phyloP scores from a whole-genome alignment of 176 grass and related monocot species.

The Echinochloa phyllopogon region DNA sequence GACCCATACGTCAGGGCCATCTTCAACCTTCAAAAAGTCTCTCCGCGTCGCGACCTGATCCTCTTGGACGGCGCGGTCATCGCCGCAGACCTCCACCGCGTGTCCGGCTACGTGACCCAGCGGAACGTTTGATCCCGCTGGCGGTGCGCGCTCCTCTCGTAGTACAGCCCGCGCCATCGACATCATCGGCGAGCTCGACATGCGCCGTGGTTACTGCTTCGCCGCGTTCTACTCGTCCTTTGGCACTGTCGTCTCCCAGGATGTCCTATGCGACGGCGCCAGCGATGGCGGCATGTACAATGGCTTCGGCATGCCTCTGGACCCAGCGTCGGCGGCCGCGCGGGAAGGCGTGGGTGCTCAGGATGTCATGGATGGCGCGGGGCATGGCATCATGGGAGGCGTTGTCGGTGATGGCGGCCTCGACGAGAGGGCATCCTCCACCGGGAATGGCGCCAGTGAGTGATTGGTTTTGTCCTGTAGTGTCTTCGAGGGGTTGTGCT shows the following conservation, averaged over 20 bases:
- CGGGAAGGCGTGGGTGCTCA: constrained; percentile 35
- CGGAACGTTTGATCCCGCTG: too few species aligned
- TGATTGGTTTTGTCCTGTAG: not conserved
- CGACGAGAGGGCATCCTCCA: constrained; percentile 62
- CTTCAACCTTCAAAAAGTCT: too few species aligned
- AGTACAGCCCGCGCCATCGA: too few species aligned
- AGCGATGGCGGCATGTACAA: not conserved
- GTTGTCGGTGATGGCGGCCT: not conserved
- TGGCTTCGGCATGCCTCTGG: constrained; percentile 14
- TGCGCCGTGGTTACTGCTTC: constrained; percentile 43
- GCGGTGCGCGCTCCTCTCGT: too few species aligned
- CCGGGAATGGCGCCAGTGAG: constrained; percentile 73
- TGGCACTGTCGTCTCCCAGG: constrained; percentile 52
- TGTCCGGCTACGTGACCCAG: too few species aligned
- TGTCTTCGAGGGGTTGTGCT: too few species aligned
- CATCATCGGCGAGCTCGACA: too few species aligned
- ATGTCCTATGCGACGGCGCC: constrained; percentile 17
- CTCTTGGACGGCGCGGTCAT: too few species aligned
- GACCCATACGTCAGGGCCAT: too few species aligned
- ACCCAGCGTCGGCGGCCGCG: constrained; percentile 1
- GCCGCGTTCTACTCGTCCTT: constrained; percentile 61
- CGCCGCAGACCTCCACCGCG: too few species aligned
- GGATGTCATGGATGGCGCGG: constrained; percentile 40
- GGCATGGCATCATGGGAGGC: not conserved
- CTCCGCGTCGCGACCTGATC: too few species aligned